Evolutionary conservation across 2,329 filamentous ascomycete species (phyloP).

Genomic region (Claviceps sp.): DNA sequence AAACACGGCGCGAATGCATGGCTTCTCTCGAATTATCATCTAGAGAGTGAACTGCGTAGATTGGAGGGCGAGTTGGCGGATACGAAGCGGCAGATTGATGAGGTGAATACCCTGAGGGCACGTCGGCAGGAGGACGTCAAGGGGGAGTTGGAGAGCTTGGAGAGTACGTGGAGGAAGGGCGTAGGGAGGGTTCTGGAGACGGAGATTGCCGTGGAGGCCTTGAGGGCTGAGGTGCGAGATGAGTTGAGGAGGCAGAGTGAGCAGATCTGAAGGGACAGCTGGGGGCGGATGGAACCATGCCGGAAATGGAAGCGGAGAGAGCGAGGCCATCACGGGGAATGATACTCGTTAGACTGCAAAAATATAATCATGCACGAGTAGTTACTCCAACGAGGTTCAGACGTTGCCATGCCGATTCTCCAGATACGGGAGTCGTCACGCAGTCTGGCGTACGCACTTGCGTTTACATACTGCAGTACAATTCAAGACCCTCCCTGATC

Average conservation of each 20-base stretch:
- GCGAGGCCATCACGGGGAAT: no score
- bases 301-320: no score
- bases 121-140: constrained; percentile 55
- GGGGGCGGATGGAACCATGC: no score
- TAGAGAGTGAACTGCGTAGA: constrained; percentile 52
- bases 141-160: constrained; percentile 60
- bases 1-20: constrained; percentile 79
- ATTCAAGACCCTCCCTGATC: not conserved
- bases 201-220: constrained; percentile 65
- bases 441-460: no score
- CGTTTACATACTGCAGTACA: not conserved
- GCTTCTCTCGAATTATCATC: constrained; percentile 70
- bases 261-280: not conserved
- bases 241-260: constrained; percentile 30
- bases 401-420: no score
- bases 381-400: no score
- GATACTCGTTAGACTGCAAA: no score
- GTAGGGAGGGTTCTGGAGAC: constrained; percentile 74
- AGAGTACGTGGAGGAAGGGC: constrained; percentile 67
- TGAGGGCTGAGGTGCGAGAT: constrained; percentile 55
- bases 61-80: constrained; percentile 65
- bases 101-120: constrained; percentile 57
- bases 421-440: no score
- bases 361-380: no score
- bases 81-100: constrained; percentile 55